Conservation (phyloP, 2,329 filamentous ascomycete species). For the Talaromyces islandicus region DNA sequence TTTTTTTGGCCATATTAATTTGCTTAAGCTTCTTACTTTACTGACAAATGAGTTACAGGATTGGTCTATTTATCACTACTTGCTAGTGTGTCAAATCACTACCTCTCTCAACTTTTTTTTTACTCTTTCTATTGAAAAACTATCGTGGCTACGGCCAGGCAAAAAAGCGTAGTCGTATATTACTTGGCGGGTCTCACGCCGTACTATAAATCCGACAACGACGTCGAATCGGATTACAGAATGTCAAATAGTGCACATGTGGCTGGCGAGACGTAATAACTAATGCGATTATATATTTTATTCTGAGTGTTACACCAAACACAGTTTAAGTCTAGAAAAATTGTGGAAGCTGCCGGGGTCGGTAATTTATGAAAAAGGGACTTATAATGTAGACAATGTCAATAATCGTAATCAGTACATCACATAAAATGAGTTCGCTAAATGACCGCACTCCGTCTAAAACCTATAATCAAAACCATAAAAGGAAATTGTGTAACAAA, state of each 20-base stretch:
- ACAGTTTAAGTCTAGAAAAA: no score
- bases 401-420: not conserved
- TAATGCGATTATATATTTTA: not conserved
- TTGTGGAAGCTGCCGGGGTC: no score
- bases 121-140: not conserved
- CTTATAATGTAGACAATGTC: not conserved
- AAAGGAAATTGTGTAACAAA: not conserved
- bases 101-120: not conserved
- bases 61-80: slow-evolving; percentile 38
- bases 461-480: not conserved
- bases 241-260: not conserved
- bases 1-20: slow-evolving; percentile 6
- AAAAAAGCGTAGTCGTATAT: not conserved
- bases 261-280: not conserved
- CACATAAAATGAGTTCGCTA: not conserved
- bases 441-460: not conserved
- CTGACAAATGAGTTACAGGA: slow-evolving; percentile 16
- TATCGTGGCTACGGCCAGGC: not conserved
- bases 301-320: not conserved
- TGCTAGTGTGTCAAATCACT: slow-evolving; percentile 21
- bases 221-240: not conserved
- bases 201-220: not conserved
- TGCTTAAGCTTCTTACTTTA: not conserved
- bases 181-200: not conserved
- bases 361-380: not conserved